These are phyloP conservation scores for Pseudogymnoascus sp. DNA, from an alignment of 2,329 filamentous ascomycete species.

Conservation along the genomic window DNA sequence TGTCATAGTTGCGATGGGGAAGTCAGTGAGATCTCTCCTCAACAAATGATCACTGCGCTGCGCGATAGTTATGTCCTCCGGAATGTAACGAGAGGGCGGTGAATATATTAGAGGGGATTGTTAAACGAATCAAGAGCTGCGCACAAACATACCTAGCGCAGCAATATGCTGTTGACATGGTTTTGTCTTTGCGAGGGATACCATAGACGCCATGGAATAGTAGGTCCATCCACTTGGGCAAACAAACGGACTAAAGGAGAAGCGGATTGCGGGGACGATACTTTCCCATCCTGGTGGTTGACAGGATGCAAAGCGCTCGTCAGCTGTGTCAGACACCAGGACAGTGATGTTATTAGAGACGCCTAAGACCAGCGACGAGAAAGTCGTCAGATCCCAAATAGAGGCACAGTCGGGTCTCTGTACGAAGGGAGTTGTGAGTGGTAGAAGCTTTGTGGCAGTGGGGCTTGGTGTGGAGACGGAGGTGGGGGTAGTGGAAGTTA, in stretches of 20 bases:
- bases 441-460: background rate
- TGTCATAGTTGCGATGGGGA: background rate
- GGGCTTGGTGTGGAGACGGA: background rate
- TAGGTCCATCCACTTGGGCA: background rate
- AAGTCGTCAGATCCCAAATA: background rate
- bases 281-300: background rate
- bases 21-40: background rate
- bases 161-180: background rate
- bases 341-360: background rate
- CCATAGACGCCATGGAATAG: background rate
- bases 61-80: background rate
- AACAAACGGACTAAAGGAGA: background rate
- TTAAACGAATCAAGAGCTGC: background rate
- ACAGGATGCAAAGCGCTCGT: background rate
- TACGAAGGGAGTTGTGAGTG: background rate
- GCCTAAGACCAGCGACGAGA: background rate
- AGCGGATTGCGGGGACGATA: background rate
- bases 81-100: background rate
- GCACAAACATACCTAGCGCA: background rate
- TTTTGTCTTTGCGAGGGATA: background rate
- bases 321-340: background rate
- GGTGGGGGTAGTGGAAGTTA: background rate
- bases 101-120: too few species aligned
- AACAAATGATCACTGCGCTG: background rate
- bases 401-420: background rate